phyloP scores from a whole-genome alignment of 1,284 basidiomycete genomes.

The Cerrena zonata region DNA sequence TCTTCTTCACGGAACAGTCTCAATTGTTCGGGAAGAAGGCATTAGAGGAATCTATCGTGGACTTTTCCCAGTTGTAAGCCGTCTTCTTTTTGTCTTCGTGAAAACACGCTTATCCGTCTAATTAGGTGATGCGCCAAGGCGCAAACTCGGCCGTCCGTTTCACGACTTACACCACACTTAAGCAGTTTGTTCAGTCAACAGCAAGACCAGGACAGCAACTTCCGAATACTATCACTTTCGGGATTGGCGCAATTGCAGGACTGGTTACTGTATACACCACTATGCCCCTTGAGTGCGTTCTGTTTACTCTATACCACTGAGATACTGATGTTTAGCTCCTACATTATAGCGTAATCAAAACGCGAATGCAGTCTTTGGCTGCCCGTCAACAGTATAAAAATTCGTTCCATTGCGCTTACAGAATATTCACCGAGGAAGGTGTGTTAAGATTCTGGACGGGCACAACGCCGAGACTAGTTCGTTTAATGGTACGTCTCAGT shows the following conservation, averaged over 20 bases:
- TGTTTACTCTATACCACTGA: not conserved
- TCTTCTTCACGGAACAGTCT: constrained; percentile 78
- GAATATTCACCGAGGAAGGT: constrained; percentile 88
- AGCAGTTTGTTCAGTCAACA: constrained; percentile 85
- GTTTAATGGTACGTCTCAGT: constrained; percentile 74
- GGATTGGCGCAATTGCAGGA: constrained; percentile 88
- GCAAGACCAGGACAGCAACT: constrained; percentile 79
- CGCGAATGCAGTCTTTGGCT: constrained; percentile 90
- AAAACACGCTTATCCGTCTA: not conserved
- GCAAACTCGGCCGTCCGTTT: constrained; percentile 97
- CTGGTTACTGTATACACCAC: constrained; percentile 92
- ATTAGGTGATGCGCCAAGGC: constrained; percentile 92
- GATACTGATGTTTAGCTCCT: not conserved
- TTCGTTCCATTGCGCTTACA: constrained; percentile 89
- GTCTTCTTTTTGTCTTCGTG: constrained; percentile 1
- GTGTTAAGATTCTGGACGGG: constrained; percentile 90
- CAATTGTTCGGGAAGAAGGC: constrained; percentile 84
- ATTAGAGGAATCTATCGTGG: constrained; percentile 83
- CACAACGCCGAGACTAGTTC: constrained; percentile 81
- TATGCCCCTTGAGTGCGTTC: constrained; percentile 84
- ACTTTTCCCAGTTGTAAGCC: constrained; percentile 81
- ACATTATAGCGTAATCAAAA: constrained; percentile 81
- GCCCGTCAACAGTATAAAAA: constrained; percentile 83
- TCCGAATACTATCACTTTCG: constrained; percentile 87
- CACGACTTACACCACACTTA: constrained; percentile 89